Percentiles rank a stretch among this genome's conserved stretches.
phyloP scores from a whole-genome alignment of 164 flowering plant genomes.

The Warburgia ugandensis region DNA sequence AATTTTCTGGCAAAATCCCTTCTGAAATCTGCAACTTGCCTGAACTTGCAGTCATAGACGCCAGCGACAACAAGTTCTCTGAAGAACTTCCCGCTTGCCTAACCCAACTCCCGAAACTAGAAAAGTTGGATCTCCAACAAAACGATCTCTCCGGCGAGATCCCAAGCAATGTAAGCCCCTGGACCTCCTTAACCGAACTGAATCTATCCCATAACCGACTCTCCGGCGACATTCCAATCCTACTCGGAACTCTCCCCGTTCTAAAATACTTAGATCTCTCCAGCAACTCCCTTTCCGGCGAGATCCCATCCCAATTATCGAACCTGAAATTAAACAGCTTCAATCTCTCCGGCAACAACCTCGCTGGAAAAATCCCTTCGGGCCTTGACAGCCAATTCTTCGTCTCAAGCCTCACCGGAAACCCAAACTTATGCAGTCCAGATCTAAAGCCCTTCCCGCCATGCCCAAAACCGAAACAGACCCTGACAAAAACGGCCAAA shows the following conservation, averaged over 20 bases:
- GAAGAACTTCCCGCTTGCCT: constrained; percentile 54
- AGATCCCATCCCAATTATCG: constrained; percentile 48
- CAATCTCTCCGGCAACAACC: constrained; percentile 41
- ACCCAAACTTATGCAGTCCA: constrained; percentile 56
- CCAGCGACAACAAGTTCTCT: constrained; percentile 37
- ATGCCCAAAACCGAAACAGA: constrained; percentile 26
- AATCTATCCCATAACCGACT: constrained; percentile 45
- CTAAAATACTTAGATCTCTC: constrained; percentile 54
- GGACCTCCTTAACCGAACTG: constrained; percentile 40
- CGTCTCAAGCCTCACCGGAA: constrained; percentile 38
- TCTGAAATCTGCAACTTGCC: constrained; percentile 30
- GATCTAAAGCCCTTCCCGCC: constrained; percentile 34
- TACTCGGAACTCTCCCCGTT: constrained; percentile 34
- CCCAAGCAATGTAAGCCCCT: constrained; percentile 29
- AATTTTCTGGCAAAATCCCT: constrained; percentile 49
- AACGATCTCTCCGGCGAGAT: constrained; percentile 53
- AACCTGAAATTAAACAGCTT: constrained; percentile 25
- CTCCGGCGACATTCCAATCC: constrained; percentile 48
- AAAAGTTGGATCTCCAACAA: constrained; percentile 35
- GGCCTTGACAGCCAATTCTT: constrained; percentile 28
- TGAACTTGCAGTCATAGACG: constrained; percentile 19
- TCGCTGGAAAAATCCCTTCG: constrained; percentile 46
- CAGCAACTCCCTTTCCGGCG: constrained; percentile 44
- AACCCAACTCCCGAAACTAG: constrained; percentile 27
- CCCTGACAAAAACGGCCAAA: constrained; percentile 1